phyloP scores from a whole-genome alignment of 73 alveolate genomes.

The Paramecium primaurelia region DNA sequence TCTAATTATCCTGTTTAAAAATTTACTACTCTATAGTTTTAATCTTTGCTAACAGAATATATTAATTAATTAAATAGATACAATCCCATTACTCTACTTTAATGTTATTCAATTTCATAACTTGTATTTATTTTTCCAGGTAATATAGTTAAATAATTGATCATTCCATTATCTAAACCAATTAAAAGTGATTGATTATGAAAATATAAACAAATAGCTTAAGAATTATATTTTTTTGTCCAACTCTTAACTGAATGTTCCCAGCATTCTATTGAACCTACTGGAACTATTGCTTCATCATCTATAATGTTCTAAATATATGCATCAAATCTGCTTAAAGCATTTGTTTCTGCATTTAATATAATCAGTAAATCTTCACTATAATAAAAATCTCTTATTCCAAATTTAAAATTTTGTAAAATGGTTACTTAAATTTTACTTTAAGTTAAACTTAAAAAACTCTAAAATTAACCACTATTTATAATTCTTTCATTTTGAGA shows the following conservation, averaged over 20 bases:
- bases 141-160: background rate
- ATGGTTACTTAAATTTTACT: background rate
- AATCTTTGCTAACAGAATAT: constrained; percentile 6
- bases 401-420: background rate
- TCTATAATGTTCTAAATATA: constrained; percentile 1
- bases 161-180: constrained; percentile 38
- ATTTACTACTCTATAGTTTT: constrained; percentile 15
- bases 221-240: background rate
- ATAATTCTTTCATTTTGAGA: background rate
- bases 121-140: background rate
- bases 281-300: constrained; percentile 5
- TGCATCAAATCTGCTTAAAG: constrained; percentile 35
- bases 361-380: background rate
- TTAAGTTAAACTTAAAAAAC: background rate
- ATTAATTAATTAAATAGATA: background rate
- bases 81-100: constrained; percentile 29
- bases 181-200: background rate
- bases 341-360: background rate
- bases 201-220: background rate
- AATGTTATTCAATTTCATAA: constrained; percentile 30
- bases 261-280: constrained; percentile 34
- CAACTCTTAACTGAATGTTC: background rate
- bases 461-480: background rate
- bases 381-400: constrained; percentile 9
- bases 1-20: background rate